phyloP scores from a whole-genome alignment of 371 early-diverging fungal species.

The Neoconidiobolus thromboides region DNA sequence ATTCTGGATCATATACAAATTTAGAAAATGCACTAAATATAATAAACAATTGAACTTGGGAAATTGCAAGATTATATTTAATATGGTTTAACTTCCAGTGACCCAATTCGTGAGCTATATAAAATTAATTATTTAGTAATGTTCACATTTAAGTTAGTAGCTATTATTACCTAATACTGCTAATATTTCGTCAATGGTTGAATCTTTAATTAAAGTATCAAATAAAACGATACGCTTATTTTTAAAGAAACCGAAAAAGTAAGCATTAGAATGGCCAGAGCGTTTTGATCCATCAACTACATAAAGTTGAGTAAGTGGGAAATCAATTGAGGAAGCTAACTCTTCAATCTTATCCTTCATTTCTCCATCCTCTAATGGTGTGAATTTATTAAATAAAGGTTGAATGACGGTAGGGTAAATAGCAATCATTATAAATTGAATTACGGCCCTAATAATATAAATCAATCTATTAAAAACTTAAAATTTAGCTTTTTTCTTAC shows the following conservation, averaged over 20 bases:
- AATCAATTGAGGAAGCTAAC: slow-evolving; percentile 67
- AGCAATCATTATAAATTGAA: slow-evolving; percentile 77
- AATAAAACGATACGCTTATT: slow-evolving; percentile 95
- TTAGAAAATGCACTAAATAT: slow-evolving; percentile 72
- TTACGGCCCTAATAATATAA: slow-evolving; percentile 33
- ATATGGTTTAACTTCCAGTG: slow-evolving; percentile 91
- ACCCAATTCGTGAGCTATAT: slow-evolving; percentile 72
- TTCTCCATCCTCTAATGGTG: slow-evolving; percentile 70
- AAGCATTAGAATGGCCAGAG: slow-evolving; percentile 91
- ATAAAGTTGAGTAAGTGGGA: slow-evolving; percentile 88
- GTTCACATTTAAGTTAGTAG: too few relatives aligned
- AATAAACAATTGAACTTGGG: slow-evolving; percentile 54
- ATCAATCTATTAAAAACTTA: slow-evolving; percentile 2
- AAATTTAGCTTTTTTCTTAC: slow-evolving; percentile 20
- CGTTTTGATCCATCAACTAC: slow-evolving; percentile 94
- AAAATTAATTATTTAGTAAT: too few relatives aligned
- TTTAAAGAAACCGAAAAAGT: slow-evolving; percentile 90
- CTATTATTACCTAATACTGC: slow-evolving; percentile 52
- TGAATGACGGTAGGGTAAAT: slow-evolving; percentile 92
- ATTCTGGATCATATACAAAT: slow-evolving; percentile 39
- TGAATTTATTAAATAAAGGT: slow-evolving; percentile 95
- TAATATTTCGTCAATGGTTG: slow-evolving; percentile 66
- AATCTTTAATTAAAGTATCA: slow-evolving; percentile 86
- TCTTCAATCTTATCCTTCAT: slow-evolving; percentile 68
- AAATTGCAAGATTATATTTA: slow-evolving; percentile 42